Evolutionary conservation across 139 green algal species (phyloP), one percentile per base, ranked within the genome.

Genomic region (Eudorina sp.): DNA sequence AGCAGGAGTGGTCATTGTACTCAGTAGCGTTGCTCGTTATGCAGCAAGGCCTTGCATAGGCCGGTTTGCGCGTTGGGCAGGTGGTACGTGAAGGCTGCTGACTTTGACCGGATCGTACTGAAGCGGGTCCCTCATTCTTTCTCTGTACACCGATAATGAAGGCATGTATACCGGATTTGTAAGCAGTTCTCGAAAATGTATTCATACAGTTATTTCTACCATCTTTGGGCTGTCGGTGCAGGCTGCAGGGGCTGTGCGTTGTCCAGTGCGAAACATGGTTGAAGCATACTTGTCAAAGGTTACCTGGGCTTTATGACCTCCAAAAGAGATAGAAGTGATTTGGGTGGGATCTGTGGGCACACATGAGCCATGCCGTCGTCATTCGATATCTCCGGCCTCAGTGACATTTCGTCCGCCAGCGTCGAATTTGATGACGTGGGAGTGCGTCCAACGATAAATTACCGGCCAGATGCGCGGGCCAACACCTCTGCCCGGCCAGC

Each of bases 371-470:
- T 79, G 73, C 64, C 75, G 21, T 68, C 48, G 6, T 84, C 77
- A 3, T 84, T 84, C 53, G 77, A 84, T 21, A 25, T 84, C 0
- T 84, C 77, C 8, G 75, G 75, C 31, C 51, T 84, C 8, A 84
- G 77, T 60, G 53, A 72, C 77, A 53, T 72, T 4, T 84, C 51
- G 9, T 53, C 53, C 27, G 29, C 53, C 11, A 84, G 53, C 36
- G 72, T 84, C 27, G 77, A 84, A 7, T 53, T 55, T 55, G 53
- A 2, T 2, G 77, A 83, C n/a, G 46, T 64, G 7, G 38, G 13
- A 16, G 14, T 31, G 4, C 34, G 51, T 11, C 27, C 73, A 43
- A 45, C 43, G 25, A 25, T 46, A 43, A 31, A n/a, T 64, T 14
- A 40, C 41, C 41, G 43, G 9, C 46, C 53, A 34, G 31, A 11